These are phyloP conservation scores for Tieghemostelium lacteum DNA, from an alignment of 78 protist species.

Conservation along the genomic window DNA sequence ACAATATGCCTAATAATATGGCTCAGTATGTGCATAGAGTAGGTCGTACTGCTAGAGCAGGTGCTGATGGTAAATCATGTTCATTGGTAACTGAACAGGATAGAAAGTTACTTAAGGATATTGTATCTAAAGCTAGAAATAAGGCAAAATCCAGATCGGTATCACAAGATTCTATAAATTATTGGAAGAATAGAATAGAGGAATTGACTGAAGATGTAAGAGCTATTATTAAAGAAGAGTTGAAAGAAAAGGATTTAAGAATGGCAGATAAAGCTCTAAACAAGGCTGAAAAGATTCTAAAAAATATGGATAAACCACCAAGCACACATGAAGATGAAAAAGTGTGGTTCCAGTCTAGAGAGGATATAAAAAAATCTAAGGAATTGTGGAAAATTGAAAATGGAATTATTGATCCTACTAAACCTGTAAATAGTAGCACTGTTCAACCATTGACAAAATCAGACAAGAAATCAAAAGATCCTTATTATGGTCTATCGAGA, in stretches of 20 bases:
- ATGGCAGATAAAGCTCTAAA: constrained; percentile 42
- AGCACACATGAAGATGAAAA: background rate
- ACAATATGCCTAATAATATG: constrained; percentile 82
- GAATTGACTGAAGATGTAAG: constrained; percentile 65
- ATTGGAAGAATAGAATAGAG: constrained; percentile 70
- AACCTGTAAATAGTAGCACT: background rate
- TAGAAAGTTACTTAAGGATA: constrained; percentile 82
- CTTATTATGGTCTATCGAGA: constrained; percentile 62
- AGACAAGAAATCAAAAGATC: constrained; percentile 44
- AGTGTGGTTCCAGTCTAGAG: constrained; percentile 30
- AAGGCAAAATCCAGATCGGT: constrained; percentile 73
- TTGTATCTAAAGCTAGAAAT: constrained; percentile 71
- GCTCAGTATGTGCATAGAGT: constrained; percentile 92
- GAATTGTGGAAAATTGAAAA: constrained; percentile 65
- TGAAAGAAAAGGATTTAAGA: constrained; percentile 51
- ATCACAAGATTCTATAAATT: constrained; percentile 53
- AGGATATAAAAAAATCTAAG: constrained; percentile 21
- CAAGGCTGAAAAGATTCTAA: constrained; percentile 35
- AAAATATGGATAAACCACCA: background rate
- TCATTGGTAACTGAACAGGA: constrained; percentile 93
- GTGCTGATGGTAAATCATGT: constrained; percentile 87
- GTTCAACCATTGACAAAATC: background rate
- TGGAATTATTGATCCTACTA: constrained; percentile 26
- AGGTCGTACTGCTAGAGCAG: constrained; percentile 94
- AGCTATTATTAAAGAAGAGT: constrained; percentile 53